These are phyloP conservation scores for Rhizopogon vinicolor DNA, from an alignment of 768 basidiomycete species.

Conservation along the genomic window DNA sequence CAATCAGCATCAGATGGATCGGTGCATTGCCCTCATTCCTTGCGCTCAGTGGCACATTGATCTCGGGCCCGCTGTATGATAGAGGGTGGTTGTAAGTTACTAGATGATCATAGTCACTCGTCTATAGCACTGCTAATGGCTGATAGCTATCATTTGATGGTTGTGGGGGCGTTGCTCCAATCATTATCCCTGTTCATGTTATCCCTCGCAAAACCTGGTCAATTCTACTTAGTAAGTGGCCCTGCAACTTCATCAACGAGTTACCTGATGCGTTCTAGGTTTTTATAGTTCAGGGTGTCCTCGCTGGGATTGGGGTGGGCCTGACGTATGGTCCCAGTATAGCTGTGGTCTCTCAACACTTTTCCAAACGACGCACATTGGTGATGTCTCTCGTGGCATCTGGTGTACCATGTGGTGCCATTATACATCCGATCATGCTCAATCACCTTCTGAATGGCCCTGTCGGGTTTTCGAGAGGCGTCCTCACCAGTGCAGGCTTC, in stretches of 20 bases:
- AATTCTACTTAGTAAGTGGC: conserved; percentile 31
- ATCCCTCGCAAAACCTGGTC: conserved; percentile 31
- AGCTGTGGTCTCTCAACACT: conserved; percentile 41
- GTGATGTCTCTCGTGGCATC: conserved; percentile 44
- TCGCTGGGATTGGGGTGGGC: conserved; percentile 37
- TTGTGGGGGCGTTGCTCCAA: conserved; percentile 11
- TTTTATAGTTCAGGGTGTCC: conserved; percentile 41
- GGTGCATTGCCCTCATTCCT: conserved; percentile 39
- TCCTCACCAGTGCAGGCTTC: conserved; percentile 35
- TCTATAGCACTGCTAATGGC: neutral
- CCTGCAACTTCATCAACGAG: neutral
- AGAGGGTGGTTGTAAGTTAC: conserved; percentile 37
- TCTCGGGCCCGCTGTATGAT: conserved; percentile 40
- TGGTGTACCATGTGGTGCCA: conserved; percentile 49
- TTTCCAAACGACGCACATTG: conserved; percentile 33
- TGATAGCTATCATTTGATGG: conserved; percentile 7
- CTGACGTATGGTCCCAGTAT: conserved; percentile 41
- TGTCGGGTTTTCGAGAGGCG: conserved; percentile 41
- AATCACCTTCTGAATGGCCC: conserved; percentile 40
- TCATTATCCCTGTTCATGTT: conserved; percentile 31
- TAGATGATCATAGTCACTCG: neutral
- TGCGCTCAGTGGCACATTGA: conserved; percentile 31
- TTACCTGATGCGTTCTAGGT: conserved; percentile 19
- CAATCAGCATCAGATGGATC: conserved; percentile 26
- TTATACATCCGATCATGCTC: conserved; percentile 59